Base-by-base conservation (phyloP, 306 rosid species). In the Acacia melanoxylon region DNA sequence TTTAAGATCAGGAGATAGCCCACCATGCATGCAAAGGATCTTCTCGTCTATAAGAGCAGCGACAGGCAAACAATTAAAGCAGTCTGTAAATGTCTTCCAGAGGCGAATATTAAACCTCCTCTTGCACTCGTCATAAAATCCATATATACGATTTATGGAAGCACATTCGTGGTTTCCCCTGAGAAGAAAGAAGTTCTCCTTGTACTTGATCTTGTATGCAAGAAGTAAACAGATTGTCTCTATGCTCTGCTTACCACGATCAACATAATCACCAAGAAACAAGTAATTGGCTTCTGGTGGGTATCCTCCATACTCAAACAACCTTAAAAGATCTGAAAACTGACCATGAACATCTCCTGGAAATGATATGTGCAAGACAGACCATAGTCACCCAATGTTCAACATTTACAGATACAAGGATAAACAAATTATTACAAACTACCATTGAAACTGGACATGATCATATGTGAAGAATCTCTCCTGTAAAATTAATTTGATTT, bases 111-210 rank as follows among this genome's bases (percentile, higher is more conserved):
- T 89, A 78, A 85, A 89, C 76, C 91, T 87, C 83, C 88, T 87
- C 85, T 89, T 89, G 84, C 92, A 89, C 83, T 89, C 92, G 24
- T 89, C 92, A 80, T 89, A 89, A 79, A 89, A 89, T 35, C 92
- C 91, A 78, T 89, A 89, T 82, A 89, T 87, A 13, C 91, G 91
- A 81, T 89, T 89, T 52, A 89, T 89, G 82, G 92, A 89, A 79
- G 92, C 92, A 74, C 89, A 89, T 80, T 89, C 92, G 75, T 89
- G 92, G 78, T 89, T 89, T 37, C 92, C 92, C 85, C 92, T 89
- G 27, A 89, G 91, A 61, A 89, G 92, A 82, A 89, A 89, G 86
- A 89, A 89, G 82, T 89, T 89, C 81, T 89, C 92, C 86, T 74
- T 89, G 91, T 87, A 89, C 72, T 89, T 89, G 78, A 89, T 80